Conservation (phyloP, 345 rosid species). For the Citrus mangshanensis region DNA sequence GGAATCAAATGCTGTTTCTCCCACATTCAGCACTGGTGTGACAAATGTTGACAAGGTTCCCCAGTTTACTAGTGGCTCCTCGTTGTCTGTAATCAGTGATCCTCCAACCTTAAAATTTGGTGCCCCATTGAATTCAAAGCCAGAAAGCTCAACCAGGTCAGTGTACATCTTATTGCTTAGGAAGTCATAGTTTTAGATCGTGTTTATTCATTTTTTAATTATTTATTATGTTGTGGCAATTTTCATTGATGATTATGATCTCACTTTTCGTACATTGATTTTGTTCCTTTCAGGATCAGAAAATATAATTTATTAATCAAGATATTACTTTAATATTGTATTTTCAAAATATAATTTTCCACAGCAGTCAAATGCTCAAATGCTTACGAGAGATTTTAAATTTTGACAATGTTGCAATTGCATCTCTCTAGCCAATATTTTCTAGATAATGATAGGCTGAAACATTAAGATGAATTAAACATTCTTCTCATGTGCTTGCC, state of each 20-base stretch:
- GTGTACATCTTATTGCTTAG: slow-evolving; percentile 3
- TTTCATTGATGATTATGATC: background rate
- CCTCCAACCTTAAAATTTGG: slow-evolving; percentile 19
- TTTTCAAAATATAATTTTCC: background rate
- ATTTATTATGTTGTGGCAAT: background rate
- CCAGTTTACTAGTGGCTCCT: slow-evolving; percentile 1
- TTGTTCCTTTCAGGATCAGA: background rate
- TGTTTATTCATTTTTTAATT: background rate
- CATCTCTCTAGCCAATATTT: background rate
- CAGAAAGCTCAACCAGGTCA: slow-evolving; percentile 45
- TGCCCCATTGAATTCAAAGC: slow-evolving; percentile 20
- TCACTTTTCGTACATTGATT: background rate
- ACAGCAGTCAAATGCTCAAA: background rate
- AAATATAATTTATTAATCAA: background rate
- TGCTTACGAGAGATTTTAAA: background rate
- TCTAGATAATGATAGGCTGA: background rate
- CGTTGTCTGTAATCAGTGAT: slow-evolving; percentile 22
- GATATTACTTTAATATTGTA: background rate
- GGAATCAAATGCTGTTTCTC: slow-evolving; percentile 27
- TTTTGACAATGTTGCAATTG: background rate
- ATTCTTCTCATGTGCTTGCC: background rate
- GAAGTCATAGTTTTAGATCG: background rate
- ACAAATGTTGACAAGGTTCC: slow-evolving; percentile 26
- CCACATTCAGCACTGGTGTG: slow-evolving; percentile 18
- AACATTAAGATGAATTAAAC: background rate